Percentiles rank a stretch among this genome's conserved stretches.
Conservation (phyloP, 768 basidiomycete species). For the Rubroboletus pulcherrimus region DNA sequence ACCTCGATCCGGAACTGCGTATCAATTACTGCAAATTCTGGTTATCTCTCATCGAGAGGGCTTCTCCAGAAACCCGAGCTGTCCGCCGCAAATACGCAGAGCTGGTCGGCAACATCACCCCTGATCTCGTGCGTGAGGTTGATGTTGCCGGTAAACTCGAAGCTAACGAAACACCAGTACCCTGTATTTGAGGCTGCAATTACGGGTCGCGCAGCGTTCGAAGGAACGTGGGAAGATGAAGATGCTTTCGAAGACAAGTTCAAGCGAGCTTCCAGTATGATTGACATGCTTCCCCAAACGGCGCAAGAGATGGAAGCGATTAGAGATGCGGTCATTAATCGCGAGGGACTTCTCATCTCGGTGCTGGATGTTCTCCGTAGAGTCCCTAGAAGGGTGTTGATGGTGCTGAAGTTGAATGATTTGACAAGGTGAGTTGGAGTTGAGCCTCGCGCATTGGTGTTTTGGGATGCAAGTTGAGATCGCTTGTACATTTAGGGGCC, state of each 20-base stretch:
- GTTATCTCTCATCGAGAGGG: constrained; percentile 79
- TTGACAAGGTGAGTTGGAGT: constrained; percentile 55
- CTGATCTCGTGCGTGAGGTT: constrained; percentile 62
- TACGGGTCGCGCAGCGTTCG: constrained; percentile 74
- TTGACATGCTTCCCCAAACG: constrained; percentile 69
- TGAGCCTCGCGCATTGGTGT: neutral
- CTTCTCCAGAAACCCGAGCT: constrained; percentile 57
- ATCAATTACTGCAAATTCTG: constrained; percentile 86
- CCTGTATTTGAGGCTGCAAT: constrained; percentile 94
- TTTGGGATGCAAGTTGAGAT: neutral
- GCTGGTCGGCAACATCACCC: constrained; percentile 85
- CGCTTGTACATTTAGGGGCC: constrained; percentile 44
- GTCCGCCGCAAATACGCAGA: constrained; percentile 85
- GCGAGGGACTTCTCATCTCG: constrained; percentile 78
- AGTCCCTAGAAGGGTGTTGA: constrained; percentile 78
- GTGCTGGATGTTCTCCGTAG: constrained; percentile 86
- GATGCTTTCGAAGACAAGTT: constrained; percentile 35
- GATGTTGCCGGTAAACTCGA: neutral
- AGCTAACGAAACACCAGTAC: constrained; percentile 49
- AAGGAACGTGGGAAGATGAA: constrained; percentile 51
- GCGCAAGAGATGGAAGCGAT: constrained; percentile 79
- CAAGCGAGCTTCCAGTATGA: constrained; percentile 68
- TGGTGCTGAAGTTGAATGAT: constrained; percentile 86
- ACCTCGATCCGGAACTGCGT: constrained; percentile 74
- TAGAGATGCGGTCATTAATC: constrained; percentile 73